Percentiles rank a stretch among this genome's conserved stretches.
These are phyloP conservation scores for Xylaria palmicola DNA, from an alignment of 495 filamentous ascomycete genomes.

Conservation along the genomic window DNA sequence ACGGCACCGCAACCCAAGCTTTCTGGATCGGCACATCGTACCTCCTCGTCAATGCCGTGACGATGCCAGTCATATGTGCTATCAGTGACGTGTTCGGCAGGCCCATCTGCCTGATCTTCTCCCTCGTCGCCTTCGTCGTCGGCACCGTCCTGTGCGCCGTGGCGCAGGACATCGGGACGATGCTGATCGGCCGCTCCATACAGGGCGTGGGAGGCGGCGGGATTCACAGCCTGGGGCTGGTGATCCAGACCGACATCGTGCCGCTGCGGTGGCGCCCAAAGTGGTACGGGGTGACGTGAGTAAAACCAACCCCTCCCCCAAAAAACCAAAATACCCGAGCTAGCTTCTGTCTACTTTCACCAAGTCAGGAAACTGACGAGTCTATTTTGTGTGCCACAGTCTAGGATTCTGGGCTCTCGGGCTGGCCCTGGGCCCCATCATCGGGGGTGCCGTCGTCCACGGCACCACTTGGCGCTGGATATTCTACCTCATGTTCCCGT, in stretches of 20 bases:
- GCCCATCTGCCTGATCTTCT: constrained; percentile 41
- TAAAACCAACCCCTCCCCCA: too few species aligned
- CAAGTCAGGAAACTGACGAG: too few species aligned
- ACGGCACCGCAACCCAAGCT: constrained; percentile 46
- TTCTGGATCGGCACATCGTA: constrained; percentile 59
- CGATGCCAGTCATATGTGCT: constrained; percentile 48
- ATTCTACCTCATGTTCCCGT: constrained; percentile 45
- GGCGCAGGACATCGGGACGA: constrained; percentile 50
- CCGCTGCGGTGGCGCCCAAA: constrained; percentile 40
- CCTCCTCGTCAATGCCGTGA: constrained; percentile 46
- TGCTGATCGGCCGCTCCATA: constrained; percentile 73
- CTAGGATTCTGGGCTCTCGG: constrained; percentile 67
- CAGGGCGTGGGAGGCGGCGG: constrained; percentile 85
- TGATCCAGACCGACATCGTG: constrained; percentile 59
- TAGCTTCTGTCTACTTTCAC: too few species aligned
- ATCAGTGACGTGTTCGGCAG: constrained; percentile 56
- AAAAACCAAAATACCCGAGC: too few species aligned
- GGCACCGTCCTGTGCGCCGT: constrained; percentile 45
- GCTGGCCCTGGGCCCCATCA: constrained; percentile 67
- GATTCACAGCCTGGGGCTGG: constrained; percentile 77
- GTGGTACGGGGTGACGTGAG: constrained; percentile 38
- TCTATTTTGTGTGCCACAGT: constrained; percentile 3
- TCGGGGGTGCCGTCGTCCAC: constrained; percentile 73
- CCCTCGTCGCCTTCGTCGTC: constrained; percentile 42
- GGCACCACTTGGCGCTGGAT: constrained; percentile 42